Evolutionary conservation across 1,284 basidiomycete species (phyloP).

Genomic region (Moesziomyces antarcticus): DNA sequence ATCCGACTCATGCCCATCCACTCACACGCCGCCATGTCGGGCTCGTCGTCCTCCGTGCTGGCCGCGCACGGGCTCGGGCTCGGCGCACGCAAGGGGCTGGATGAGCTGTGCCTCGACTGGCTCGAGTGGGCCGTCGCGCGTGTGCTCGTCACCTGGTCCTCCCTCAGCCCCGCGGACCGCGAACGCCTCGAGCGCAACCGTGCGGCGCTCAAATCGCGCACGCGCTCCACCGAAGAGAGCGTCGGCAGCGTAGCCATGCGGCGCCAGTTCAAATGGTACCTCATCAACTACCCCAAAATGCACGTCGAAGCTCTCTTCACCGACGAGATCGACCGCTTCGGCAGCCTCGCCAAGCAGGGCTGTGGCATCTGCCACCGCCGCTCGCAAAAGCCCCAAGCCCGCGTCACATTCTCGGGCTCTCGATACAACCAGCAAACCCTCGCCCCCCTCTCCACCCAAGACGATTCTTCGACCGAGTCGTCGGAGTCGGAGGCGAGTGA

Average conservation of each 20-base stretch:
- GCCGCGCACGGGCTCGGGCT: constrained; percentile 20
- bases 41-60: constrained; percentile 10
- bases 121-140: constrained; percentile 45
- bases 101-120: constrained; percentile 46
- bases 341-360: constrained; percentile 27
- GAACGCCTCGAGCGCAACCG: constrained; percentile 31
- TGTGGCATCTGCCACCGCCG: constrained; percentile 46
- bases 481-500: constrained; percentile 11
- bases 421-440: constrained; percentile 42
- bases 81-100: constrained; percentile 16
- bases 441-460: constrained; percentile 7
- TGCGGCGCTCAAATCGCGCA: constrained; percentile 19
- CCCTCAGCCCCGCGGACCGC: constrained; percentile 15
- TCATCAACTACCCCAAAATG: constrained; percentile 40
- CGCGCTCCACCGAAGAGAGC: constrained; percentile 32
- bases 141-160: constrained; percentile 31
- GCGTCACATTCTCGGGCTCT: constrained; percentile 21
- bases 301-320: constrained; percentile 21
- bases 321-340: constrained; percentile 30
- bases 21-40: background rate
- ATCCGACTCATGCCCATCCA: constrained; percentile 20
- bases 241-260: constrained; percentile 38
- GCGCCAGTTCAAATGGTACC: constrained; percentile 53
- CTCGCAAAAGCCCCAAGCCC: constrained; percentile 26
- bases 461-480: background rate